Conservation (phyloP, 148 eudicot genomes). For the Spergularia marina region DNA sequence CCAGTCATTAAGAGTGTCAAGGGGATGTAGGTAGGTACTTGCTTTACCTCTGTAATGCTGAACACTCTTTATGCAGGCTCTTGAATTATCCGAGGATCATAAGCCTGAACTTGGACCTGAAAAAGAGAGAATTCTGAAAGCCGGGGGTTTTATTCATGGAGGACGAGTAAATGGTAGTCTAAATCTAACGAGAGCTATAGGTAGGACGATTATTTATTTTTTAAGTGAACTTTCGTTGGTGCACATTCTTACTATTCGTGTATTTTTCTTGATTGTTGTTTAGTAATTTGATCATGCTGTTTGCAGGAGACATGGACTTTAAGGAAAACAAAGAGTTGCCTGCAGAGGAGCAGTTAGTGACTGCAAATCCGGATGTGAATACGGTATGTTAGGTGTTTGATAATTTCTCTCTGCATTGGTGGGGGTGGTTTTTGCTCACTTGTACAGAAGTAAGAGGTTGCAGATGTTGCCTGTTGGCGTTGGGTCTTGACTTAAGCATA, state of each 20-base stretch:
- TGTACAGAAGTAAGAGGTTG: not conserved
- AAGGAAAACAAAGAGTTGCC: conserved; percentile 60
- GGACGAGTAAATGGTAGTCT: conserved; percentile 83
- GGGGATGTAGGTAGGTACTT: not conserved
- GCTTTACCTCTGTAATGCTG: conserved; percentile 10
- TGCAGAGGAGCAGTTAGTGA: conserved; percentile 69
- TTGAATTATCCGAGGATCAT: conserved; percentile 68
- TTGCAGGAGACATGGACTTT: conserved; percentile 76
- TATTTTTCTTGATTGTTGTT: conserved; percentile 5
- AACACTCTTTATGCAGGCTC: conserved; percentile 49
- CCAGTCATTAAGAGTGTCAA: too few species aligned
- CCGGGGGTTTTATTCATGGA: conserved; percentile 69
- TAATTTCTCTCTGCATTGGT: not conserved
- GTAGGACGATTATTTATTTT: conserved; percentile 29
- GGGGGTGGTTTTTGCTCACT: conserved; percentile 1
- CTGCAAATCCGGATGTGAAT: conserved; percentile 72
- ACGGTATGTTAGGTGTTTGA: conserved; percentile 40
- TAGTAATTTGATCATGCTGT: conserved; percentile 9
- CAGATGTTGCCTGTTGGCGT: not conserved
- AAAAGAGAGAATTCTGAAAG: conserved; percentile 61
- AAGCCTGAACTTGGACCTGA: conserved; percentile 68
- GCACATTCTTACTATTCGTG: not conserved
- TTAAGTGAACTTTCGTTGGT: conserved; percentile 7
- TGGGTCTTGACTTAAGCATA: not conserved
- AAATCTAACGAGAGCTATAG: conserved; percentile 78